Evolutionary conservation across 1,284 basidiomycete genomes (phyloP), one percentile per base, ranked within the genome.

Genomic region (Papiliotrema laurentii): DNA sequence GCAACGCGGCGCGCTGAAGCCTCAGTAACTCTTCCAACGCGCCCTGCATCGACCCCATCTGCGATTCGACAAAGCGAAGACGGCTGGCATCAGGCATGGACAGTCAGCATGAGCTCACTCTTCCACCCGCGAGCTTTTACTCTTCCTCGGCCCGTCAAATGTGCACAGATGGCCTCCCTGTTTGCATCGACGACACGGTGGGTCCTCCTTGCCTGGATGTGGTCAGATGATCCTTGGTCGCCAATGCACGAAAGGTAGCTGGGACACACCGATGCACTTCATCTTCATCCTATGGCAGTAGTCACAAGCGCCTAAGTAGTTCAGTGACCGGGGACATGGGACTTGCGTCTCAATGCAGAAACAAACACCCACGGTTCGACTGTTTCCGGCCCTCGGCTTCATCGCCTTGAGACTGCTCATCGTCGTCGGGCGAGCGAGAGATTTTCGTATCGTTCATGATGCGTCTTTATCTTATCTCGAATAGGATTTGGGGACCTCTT

Each of bases 101-200:
- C 16, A 7, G 11, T 25, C 27, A 27, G 19, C 5, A 13, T 16
- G 7, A 36, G 79, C 87, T 73, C 71, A 91, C 89, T 90, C 89
- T 54, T 91, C 75, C 3, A 89, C 88, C 30, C 87, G 87, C 21
- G 59, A 51, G 5, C 57, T 76, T 86, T 71, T 71, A 39, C 54
- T 87, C 50, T 88, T 88, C 2, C 88, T 87, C 40, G 89, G 89
- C 57, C 91, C 92, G 69, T 92, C 89, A 63, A 93, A 92, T 18
- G 91, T 79, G 75, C 89, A 93, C 43, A 87, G 85, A 18, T 90
- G 79, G 6, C 86, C 84, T 21, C 86, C 83, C 60, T 87, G 84
- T 39, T 86, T 79, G 71, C 89, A 93, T 34, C 89, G 82, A 64
- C 85, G 83, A 73, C 89, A 93, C n/a, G 89, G 89, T 25, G 89